Percentiles rank a stretch among this genome's conserved stretches.
phyloP scores from a whole-genome alignment of 2,329 filamentous ascomycete genomes.

The Aureobasidium mangrovei region DNA sequence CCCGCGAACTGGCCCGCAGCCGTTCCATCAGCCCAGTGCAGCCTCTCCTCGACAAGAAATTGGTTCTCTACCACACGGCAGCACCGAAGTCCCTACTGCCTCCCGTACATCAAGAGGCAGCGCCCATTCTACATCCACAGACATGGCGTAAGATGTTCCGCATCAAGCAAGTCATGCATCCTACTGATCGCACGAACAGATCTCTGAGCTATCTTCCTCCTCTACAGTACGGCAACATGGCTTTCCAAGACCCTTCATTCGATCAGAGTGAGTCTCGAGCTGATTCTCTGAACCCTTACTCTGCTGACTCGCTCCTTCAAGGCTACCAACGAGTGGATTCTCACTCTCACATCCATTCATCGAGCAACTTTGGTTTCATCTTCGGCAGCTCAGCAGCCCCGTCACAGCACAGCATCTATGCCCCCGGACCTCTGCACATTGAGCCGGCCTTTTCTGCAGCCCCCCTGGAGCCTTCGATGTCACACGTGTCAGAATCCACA shows the following conservation, averaged over 20 bases:
- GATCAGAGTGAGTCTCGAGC: slow-evolving; percentile 23
- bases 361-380: slow-evolving; percentile 5
- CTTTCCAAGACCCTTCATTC: slow-evolving; percentile 19
- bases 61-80: not conserved
- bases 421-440: slow-evolving; percentile 5
- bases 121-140: slow-evolving; percentile 21
- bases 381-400: slow-evolving; percentile 8
- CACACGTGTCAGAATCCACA: slow-evolving; percentile 1
- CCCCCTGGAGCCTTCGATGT: not conserved
- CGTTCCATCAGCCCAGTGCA: not conserved
- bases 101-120: slow-evolving; percentile 14
- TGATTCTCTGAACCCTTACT: too few relatives aligned
- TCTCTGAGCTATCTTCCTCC: slow-evolving; percentile 29
- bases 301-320: not conserved
- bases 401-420: slow-evolving; percentile 6
- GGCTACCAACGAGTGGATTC: slow-evolving; percentile 6
- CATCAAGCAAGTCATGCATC: not conserved
- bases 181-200: slow-evolving; percentile 16
- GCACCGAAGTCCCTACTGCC: not conserved
- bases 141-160: slow-evolving; percentile 26
- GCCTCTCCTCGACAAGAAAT: not conserved
- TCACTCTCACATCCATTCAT: not conserved
- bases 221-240: slow-evolving; percentile 26
- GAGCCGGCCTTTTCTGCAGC: slow-evolving; percentile 6
- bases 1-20: not conserved